These are phyloP conservation scores for Aspergillus latus DNA, from an alignment of 2,329 filamentous ascomycete species.

Conservation along the genomic window DNA sequence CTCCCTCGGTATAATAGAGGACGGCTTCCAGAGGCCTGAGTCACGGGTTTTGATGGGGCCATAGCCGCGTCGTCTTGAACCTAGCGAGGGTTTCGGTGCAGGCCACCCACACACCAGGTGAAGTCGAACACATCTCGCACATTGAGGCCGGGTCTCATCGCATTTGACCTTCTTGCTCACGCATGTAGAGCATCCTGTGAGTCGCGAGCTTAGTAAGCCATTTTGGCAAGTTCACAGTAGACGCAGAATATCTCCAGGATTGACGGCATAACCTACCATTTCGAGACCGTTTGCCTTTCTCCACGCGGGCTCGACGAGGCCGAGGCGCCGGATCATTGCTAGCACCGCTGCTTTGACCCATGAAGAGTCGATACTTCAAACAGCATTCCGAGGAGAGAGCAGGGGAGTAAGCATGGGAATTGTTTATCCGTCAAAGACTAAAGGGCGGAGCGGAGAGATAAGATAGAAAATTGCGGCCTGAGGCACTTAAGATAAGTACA, in stretches of 20 bases:
- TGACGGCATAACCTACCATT: not conserved
- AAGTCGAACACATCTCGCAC: conserved; percentile 11
- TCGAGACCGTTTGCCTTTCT: not conserved
- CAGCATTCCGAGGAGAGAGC: not conserved
- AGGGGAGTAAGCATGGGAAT: not conserved
- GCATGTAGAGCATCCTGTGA: conserved; percentile 13
- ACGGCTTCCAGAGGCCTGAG: conserved; percentile 4
- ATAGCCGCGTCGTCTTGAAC: conserved; percentile 12
- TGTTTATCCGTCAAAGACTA: not conserved
- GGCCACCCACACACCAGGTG: conserved; percentile 12
- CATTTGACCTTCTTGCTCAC: conserved; percentile 15
- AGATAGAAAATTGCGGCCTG: conserved; percentile 1
- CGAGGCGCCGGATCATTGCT: not conserved
- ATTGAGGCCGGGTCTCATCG: conserved; percentile 12
- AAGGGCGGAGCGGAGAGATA: not conserved
- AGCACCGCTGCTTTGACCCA: not conserved
- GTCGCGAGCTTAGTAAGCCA: not conserved
- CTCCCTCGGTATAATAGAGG: conserved; percentile 3
- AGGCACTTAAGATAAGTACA: not conserved
- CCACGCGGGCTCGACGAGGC: not conserved
- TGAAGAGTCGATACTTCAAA: not conserved
- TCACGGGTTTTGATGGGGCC: conserved; percentile 14
- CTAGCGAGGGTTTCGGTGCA: conserved; percentile 6
- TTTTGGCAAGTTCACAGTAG: no score
- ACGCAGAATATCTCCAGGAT: no score